A percentile compares a stretch with the other conserved stretches of the same genome.
Conservation (phyloP, 306 rosid species). For the Abrus precatorius region DNA sequence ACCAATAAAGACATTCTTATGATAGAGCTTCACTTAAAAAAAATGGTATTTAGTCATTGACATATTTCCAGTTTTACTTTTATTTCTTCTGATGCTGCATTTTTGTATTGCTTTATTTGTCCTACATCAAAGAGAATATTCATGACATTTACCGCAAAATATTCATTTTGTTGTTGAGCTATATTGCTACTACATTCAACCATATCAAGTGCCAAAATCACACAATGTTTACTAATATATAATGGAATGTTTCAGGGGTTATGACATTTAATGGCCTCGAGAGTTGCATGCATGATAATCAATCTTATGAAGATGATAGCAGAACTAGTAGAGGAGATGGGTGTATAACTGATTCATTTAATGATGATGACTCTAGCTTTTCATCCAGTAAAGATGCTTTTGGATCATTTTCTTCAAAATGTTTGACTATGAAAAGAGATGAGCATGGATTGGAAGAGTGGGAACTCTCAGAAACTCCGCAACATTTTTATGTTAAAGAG, state of each 20-base stretch:
- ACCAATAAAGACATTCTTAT: neutral
- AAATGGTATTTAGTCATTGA: neutral
- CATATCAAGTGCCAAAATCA: conserved; percentile 17
- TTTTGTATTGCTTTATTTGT: conserved; percentile 14
- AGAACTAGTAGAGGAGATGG: conserved; percentile 80
- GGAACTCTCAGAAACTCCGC: conserved; percentile 68
- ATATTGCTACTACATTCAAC: conserved; percentile 10
- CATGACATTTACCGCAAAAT: conserved; percentile 9
- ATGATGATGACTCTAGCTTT: conserved; percentile 72
- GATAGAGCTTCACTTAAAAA: neutral
- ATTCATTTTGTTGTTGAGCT: conserved; percentile 21
- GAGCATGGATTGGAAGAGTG: conserved; percentile 70
- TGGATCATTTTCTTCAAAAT: conserved; percentile 82
- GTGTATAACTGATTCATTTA: conserved; percentile 74
- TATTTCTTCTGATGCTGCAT: conserved; percentile 3
- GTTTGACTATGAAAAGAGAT: conserved; percentile 64
- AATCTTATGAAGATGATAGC: conserved; percentile 69
- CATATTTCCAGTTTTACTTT: conserved; percentile 6
- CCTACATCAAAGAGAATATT: conserved; percentile 22
- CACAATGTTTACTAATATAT: conserved; percentile 27
- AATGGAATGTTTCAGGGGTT: conserved; percentile 69
- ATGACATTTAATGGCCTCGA: conserved; percentile 81
- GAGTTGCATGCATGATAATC: conserved; percentile 69
- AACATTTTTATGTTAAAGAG: conserved; percentile 64
- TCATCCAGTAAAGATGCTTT: conserved; percentile 81